A percentile compares a stretch with the other conserved stretches of the same genome.
Evolutionary conservation across 306 rosid genomes (phyloP).

Genomic region (Corylus avellana): DNA sequence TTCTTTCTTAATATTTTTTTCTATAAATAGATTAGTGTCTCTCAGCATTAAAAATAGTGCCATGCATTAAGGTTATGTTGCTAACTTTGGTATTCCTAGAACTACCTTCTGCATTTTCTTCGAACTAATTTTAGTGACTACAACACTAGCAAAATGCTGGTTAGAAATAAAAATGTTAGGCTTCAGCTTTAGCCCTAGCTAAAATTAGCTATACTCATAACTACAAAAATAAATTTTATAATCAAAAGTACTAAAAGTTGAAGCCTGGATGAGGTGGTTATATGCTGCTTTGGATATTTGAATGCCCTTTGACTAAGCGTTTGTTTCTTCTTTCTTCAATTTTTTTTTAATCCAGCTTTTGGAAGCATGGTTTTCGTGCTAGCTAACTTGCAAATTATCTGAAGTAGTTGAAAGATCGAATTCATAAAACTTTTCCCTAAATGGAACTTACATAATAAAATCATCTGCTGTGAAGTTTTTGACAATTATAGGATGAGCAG

Average conservation of each 20-base stretch:
- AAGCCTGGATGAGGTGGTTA: constrained; percentile 15
- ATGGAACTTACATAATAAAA: not conserved
- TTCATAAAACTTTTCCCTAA: not conserved
- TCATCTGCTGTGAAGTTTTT: not conserved
- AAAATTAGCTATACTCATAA: no score
- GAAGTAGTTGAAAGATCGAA: not conserved
- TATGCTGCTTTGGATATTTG: not conserved
- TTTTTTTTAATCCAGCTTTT: not conserved
- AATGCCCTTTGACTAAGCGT: not conserved
- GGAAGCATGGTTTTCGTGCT: not conserved
- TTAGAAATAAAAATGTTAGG: no score
- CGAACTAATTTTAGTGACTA: constrained; percentile 37
- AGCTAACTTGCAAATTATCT: not conserved
- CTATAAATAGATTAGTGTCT: constrained; percentile 41
- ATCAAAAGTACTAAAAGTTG: not conserved
- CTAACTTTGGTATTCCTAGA: constrained; percentile 19
- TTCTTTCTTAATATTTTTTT: constrained; percentile 14
- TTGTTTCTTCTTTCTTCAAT: not conserved
- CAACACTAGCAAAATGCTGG: constrained; percentile 8
- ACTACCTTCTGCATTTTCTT: constrained; percentile 10
- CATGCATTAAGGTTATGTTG: constrained; percentile 19
- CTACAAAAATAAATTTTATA: not conserved
- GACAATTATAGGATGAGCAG: not conserved
- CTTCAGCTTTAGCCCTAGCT: no score
- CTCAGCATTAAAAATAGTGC: constrained; percentile 22